Evolutionary conservation across 768 basidiomycete genomes (phyloP).

Genomic region (Podaxis rugospora): DNA sequence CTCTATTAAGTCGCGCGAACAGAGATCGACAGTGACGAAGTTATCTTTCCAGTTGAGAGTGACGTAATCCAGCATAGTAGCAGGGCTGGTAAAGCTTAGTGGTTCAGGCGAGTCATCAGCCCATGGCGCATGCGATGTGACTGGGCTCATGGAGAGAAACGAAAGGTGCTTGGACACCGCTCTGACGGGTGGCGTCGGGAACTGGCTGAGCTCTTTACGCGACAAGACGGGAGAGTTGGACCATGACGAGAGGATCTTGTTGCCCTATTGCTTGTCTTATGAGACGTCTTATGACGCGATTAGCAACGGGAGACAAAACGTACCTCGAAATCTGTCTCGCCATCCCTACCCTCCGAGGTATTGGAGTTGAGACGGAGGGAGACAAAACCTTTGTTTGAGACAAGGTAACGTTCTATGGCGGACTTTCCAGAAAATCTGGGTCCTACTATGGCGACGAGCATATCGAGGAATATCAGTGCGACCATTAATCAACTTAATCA

Average conservation of each 20-base stretch:
- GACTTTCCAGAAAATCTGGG: slow-evolving; percentile 60
- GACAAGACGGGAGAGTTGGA: slow-evolving; percentile 7
- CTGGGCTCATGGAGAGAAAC: slow-evolving; percentile 33
- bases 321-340: slow-evolving; percentile 10
- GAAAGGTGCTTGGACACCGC: slow-evolving; percentile 29
- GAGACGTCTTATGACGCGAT: neutral
- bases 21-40: slow-evolving; percentile 78
- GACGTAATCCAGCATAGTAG: slow-evolving; percentile 62
- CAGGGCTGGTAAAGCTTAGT: slow-evolving; percentile 40
- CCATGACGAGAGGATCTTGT: neutral
- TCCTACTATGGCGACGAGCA: slow-evolving; percentile 70
- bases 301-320: neutral
- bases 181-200: slow-evolving; percentile 2
- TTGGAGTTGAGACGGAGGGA: slow-evolving; percentile 36
- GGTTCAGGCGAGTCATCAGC: slow-evolving; percentile 15
- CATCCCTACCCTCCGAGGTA: neutral
- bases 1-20: slow-evolving; percentile 50
- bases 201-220: slow-evolving; percentile 9
- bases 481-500: neutral
- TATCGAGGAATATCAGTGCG: slow-evolving; percentile 19
- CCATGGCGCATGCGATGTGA: slow-evolving; percentile 24
- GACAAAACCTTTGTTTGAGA: slow-evolving; percentile 52
- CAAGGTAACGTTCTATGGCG: slow-evolving; percentile 54
- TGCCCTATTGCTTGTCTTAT: slow-evolving; percentile 6
- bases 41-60: slow-evolving; percentile 78